Evolutionary conservation across 306 rosid genomes (phyloP), one percentile per base, ranked within the genome.

Genomic region (Begonia loranthoides): DNA sequence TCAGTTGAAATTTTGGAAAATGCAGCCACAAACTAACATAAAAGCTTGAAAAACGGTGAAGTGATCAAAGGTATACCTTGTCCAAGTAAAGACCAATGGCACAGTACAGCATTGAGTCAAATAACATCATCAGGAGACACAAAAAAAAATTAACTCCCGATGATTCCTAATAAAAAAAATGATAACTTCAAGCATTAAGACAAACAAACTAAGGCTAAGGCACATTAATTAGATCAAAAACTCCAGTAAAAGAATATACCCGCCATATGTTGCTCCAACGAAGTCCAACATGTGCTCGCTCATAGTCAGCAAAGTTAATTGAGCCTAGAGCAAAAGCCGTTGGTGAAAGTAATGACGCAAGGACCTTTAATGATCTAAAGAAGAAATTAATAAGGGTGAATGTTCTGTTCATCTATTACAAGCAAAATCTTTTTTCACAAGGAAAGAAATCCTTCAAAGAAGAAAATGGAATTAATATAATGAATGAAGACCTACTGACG

Each of bases 251-350:
- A 48, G 57, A 66, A 63, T 66, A 60, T 65, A 78, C 97, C 68
- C 83, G 73, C 97, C 97, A 89, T 58, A 85, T 68, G 79, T 89
- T 82, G 73, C 85, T 85, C 97, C 97, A 89, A 33, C 94, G 94
- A 66, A 89, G 95, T 60, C 97, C 97, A 68, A 89, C 97, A 76
- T 87, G 97, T 55, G 95, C 97, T 56, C 94, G 94, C 76, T 89
- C 97, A 68, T 89, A 89, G 68, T 89, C 97, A 46, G 97, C 95
- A 51, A 89, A 85, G 76, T 85, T 89, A 61, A 89, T 52, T 15
- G 97, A 89, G 52, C 97, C 97, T 40, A 85, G 60, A 64, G 97
- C 95, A 68, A 89, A 89, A 60, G 97, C 95, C 1, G 85, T 82
- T 50, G 97, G 95, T 21, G 95, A 89, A 79, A 89, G 95, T 56